These are phyloP conservation scores for Cutaneotrichosporon mucoides DNA, from an alignment of 1,284 basidiomycete species.

Conservation along the genomic window DNA sequence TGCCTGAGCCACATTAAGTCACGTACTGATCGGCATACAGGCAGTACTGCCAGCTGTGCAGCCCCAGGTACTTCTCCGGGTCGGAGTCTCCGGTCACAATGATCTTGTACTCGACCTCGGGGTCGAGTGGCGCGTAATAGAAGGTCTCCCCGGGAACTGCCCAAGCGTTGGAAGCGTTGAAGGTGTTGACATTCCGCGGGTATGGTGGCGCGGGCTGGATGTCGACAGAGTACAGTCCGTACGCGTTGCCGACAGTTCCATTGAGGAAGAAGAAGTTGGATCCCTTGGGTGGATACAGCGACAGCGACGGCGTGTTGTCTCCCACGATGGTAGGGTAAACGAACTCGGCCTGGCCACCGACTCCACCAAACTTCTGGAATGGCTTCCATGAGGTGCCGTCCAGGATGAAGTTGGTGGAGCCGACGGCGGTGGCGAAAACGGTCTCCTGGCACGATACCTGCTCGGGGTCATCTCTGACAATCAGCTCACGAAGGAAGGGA, in stretches of 20 bases:
- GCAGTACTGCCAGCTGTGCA: background rate
- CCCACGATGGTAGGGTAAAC: background rate
- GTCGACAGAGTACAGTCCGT: background rate
- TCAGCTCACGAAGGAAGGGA: background rate
- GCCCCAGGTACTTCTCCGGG: background rate
- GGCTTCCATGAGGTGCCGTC: too few relatives aligned
- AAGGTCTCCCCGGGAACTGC: background rate
- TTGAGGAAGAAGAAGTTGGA: conserved; percentile 1
- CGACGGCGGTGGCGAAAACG: background rate
- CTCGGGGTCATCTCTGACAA: background rate
- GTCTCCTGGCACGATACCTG: background rate
- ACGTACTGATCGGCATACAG: background rate
- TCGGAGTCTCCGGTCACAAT: background rate
- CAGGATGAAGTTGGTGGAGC: background rate
- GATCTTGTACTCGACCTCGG: background rate
- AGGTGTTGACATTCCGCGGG: background rate
- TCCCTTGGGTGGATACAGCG: background rate
- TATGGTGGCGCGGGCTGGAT: background rate
- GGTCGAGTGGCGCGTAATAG: background rate
- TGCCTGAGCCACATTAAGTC: too few relatives aligned
- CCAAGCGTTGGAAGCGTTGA: conserved; percentile 1
- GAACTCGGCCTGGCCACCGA: background rate
- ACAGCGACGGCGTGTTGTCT: background rate
- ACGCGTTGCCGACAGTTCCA: background rate
- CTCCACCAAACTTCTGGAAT: background rate